phyloP scores from a whole-genome alignment of 495 filamentous ascomycete genomes.

The Aspergillus bertholletiae region DNA sequence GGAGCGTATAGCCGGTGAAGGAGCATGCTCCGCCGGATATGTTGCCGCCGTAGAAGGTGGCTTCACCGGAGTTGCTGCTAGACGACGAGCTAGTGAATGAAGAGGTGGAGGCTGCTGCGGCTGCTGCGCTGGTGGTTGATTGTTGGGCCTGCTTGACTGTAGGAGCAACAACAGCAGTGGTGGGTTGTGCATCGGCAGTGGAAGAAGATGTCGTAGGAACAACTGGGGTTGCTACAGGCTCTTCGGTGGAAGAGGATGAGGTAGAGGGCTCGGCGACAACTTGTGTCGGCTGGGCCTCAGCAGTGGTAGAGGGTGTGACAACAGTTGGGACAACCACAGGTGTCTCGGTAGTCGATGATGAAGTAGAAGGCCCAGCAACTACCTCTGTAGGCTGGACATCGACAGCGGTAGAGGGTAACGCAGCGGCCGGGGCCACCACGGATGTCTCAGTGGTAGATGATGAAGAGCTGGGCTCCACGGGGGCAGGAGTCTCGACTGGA shows the following conservation, averaged over 20 bases:
- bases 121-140: conserved; percentile 7
- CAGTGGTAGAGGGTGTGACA: conserved; percentile 1
- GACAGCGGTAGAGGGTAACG: too few relatives aligned
- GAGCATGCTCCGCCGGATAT: conserved; percentile 55
- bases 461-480: conserved; percentile 6
- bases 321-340: conserved; percentile 5
- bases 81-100: conserved; percentile 9
- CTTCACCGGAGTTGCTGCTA: conserved; percentile 29
- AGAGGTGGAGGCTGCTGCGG: conserved; percentile 12
- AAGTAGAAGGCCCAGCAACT: too few relatives aligned
- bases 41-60: conserved; percentile 57
- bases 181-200: conserved; percentile 1
- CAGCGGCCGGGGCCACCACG: too few relatives aligned
- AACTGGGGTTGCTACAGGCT: neutral
- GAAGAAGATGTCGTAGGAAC: conserved; percentile 11
- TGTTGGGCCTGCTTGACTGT: neutral
- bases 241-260: neutral
- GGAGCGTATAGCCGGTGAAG: conserved; percentile 56
- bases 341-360: too few relatives aligned
- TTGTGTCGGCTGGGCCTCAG: neutral
- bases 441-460: conserved; percentile 2
- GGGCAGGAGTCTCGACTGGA: conserved; percentile 5
- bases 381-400: too few relatives aligned
- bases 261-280: conserved; percentile 1
- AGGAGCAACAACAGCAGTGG: conserved; percentile 6